Evolutionary conservation across 2,329 filamentous ascomycete genomes (phyloP).

Genomic region (Neofusicoccum parvum): DNA sequence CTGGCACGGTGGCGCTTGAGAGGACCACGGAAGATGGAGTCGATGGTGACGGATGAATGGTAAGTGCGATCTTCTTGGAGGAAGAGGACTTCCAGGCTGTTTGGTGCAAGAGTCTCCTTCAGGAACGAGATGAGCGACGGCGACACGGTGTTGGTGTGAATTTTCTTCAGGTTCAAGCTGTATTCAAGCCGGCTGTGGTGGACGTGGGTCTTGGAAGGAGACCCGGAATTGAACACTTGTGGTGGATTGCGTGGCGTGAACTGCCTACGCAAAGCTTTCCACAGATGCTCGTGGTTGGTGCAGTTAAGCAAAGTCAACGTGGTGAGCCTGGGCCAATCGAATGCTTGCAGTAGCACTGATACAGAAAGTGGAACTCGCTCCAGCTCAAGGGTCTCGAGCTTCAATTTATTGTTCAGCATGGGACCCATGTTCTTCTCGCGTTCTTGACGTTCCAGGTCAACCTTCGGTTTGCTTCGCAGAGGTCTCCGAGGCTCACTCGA

Average conservation of each 20-base stretch:
- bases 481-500: conserved; percentile 12
- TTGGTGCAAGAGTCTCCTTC: conserved; percentile 75
- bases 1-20: conserved; percentile 71
- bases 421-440: conserved; percentile 32
- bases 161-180: conserved; percentile 66
- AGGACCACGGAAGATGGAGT: conserved; percentile 70
- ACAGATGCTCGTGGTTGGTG: conserved; percentile 71
- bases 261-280: conserved; percentile 68
- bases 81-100: conserved; percentile 78
- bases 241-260: conserved; percentile 43
- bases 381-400: conserved; percentile 71
- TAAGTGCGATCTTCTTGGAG: conserved; percentile 66
- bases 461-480: conserved; percentile 1
- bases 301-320: conserved; percentile 75
- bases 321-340: conserved; percentile 75
- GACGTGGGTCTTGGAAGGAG: conserved; percentile 29
- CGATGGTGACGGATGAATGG: conserved; percentile 64
- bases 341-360: conserved; percentile 66
- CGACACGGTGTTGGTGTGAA: conserved; percentile 75
- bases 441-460: conserved; percentile 14
- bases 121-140: conserved; percentile 71
- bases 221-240: conserved; percentile 33
- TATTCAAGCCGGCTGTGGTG: conserved; percentile 39
- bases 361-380: conserved; percentile 75
- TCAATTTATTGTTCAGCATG: conserved; percentile 60